These are phyloP conservation scores for Anacardium occidentale DNA, from an alignment of 345 rosid genomes.

Conservation along the genomic window DNA sequence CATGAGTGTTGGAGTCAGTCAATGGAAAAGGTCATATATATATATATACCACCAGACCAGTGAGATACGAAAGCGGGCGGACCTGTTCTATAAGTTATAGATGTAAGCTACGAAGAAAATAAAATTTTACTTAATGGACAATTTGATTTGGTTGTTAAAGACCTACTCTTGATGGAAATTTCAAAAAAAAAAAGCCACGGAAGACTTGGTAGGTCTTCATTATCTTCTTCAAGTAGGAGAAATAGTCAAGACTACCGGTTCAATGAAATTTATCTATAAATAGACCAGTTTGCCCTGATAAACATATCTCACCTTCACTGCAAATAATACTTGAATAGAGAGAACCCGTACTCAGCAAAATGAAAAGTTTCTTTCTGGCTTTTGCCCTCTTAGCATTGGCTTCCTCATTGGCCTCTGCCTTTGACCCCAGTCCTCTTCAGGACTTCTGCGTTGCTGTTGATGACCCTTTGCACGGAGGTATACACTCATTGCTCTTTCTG, in stretches of 20 bases:
- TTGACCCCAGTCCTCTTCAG: too few species aligned
- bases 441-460: too few species aligned
- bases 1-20: too few species aligned
- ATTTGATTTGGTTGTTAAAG: neutral
- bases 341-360: neutral
- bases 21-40: too few species aligned
- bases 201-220: neutral
- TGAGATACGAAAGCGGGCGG: neutral
- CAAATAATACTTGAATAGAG: neutral
- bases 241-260: neutral
- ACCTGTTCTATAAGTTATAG: neutral
- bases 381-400: neutral
- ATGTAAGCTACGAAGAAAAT: neutral
- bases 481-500: too few species aligned
- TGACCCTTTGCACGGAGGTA: too few species aligned
- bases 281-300: neutral
- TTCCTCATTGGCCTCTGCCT: too few species aligned
- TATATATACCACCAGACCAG: neutral
- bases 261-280: neutral
- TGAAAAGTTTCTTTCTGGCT: constrained; percentile 9
- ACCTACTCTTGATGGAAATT: neutral
- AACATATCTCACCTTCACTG: neutral
- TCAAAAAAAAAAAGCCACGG: neutral
- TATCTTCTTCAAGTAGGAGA: neutral
- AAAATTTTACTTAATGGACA: neutral